Conservation (phyloP, 805 yeast genomes). For the Zygosaccharomyces rouxii region DNA sequence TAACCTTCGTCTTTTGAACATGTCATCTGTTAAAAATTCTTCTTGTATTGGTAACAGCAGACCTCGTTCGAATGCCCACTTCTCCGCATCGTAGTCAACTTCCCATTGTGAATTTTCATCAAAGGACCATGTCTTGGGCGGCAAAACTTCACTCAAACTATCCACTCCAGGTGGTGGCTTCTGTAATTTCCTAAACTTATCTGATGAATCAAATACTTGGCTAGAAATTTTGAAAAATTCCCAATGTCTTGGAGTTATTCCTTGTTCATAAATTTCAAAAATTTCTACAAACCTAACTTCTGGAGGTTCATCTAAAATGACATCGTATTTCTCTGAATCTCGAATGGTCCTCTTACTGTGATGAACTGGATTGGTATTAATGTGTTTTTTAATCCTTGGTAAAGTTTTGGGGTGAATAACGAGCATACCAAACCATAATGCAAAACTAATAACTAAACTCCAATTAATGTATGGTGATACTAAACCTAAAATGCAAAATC, state of each 20-base stretch:
- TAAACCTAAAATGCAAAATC: slow-evolving; percentile 40
- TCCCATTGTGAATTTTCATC: slow-evolving; percentile 59
- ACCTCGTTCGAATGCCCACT: slow-evolving; percentile 50
- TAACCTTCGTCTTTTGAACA: slow-evolving; percentile 57
- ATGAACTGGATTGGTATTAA: slow-evolving; percentile 27
- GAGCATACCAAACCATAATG: slow-evolving; percentile 53
- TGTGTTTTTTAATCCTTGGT: slow-evolving; percentile 29
- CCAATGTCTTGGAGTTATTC: slow-evolving; percentile 59
- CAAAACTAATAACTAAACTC: slow-evolving; percentile 50
- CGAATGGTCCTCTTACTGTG: slow-evolving; percentile 16
- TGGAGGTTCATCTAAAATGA: slow-evolving; percentile 68
- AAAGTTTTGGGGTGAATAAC: slow-evolving; percentile 57
- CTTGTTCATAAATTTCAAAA: slow-evolving; percentile 68
- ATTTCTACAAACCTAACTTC: slow-evolving; percentile 63
- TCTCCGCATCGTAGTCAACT: slow-evolving; percentile 49
- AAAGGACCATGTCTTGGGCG: slow-evolving; percentile 75
- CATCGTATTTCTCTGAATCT: slow-evolving; percentile 31
- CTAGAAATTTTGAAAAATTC: slow-evolving; percentile 53
- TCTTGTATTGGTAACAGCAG: slow-evolving; percentile 34
- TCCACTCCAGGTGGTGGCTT: slow-evolving; percentile 64
- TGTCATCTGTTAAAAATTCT: slow-evolving; percentile 48
- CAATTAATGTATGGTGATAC: slow-evolving; percentile 58
- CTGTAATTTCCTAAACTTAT: slow-evolving; percentile 42
- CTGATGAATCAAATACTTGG: slow-evolving; percentile 49
- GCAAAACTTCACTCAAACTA: slow-evolving; percentile 48